Conservation (phyloP, 2,329 filamentous ascomycete genomes). For the Nigrograna mackinnonii region DNA sequence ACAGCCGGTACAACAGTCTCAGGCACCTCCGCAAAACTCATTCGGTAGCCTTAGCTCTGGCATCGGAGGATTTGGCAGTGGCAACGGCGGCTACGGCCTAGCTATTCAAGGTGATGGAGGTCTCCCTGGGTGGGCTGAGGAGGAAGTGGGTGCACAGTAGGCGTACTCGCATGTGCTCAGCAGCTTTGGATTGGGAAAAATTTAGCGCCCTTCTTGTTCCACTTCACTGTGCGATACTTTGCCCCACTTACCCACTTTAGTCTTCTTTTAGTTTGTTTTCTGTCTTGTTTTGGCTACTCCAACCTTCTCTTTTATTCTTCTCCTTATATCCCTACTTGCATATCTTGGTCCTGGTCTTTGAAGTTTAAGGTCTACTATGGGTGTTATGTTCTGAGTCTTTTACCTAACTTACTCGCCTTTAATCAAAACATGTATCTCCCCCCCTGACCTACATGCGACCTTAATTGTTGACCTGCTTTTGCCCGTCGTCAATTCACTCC, state of each 20-base stretch:
- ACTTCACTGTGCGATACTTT: slow-evolving; percentile 38
- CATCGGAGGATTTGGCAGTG: slow-evolving; percentile 59
- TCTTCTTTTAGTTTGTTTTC: background rate
- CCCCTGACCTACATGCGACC: too few species aligned
- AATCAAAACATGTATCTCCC: too few species aligned
- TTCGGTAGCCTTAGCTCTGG: slow-evolving; percentile 64
- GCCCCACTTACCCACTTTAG: slow-evolving; percentile 1
- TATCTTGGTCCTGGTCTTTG: too few species aligned
- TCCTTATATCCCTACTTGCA: too few species aligned
- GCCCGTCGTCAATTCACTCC: too few species aligned
- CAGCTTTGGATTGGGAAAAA: too few species aligned
- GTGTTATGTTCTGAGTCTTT: too few species aligned
- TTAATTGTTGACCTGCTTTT: too few species aligned
- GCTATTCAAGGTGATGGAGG: slow-evolving; percentile 62
- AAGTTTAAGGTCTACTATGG: too few species aligned
- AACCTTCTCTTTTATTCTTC: background rate
- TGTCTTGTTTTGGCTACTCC: background rate
- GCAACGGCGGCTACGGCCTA: slow-evolving; percentile 60
- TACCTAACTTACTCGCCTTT: too few species aligned
- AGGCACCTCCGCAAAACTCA: slow-evolving; percentile 47
- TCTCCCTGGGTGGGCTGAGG: slow-evolving; percentile 66
- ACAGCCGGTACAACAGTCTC: slow-evolving; percentile 41
- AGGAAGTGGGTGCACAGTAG: slow-evolving; percentile 62
- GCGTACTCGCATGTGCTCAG: background rate
- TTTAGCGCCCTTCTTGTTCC: slow-evolving; percentile 18